A percentile compares a stretch with the other conserved stretches of the same genome.
Conservation (phyloP, 352 stramenopile species). For the Phytophthora colocasiae region DNA sequence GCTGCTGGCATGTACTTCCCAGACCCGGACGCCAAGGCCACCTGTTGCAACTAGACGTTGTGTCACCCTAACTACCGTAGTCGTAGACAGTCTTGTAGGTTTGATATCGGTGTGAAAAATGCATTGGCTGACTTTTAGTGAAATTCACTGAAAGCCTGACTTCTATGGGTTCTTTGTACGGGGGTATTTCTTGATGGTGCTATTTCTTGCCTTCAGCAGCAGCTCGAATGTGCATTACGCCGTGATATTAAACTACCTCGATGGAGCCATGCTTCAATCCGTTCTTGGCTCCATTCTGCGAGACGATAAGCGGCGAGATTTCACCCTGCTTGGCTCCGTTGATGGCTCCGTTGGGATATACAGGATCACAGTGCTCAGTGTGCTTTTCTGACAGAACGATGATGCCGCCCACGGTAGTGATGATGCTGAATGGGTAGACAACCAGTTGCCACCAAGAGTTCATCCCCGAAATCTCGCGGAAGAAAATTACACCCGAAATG, state of each 20-base stretch:
- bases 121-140: constrained; percentile 26
- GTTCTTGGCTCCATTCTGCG: constrained; percentile 35
- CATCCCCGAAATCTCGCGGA: constrained; percentile 87
- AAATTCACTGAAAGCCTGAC: constrained; percentile 8
- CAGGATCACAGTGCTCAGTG: constrained; percentile 56
- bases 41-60: constrained; percentile 56
- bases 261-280: constrained; percentile 50
- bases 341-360: constrained; percentile 33
- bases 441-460: constrained; percentile 81
- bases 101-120: constrained; percentile 20
- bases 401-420: constrained; percentile 80
- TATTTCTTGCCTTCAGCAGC: constrained; percentile 17
- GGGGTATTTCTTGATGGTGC: constrained; percentile 22
- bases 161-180: constrained; percentile 24
- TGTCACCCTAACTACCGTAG: background rate
- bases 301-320: constrained; percentile 53
- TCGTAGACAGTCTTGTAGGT: constrained; percentile 25
- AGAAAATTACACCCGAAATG: constrained; percentile 88
- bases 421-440: constrained; percentile 81
- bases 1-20: constrained; percentile 81
- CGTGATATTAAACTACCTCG: constrained; percentile 37
- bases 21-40: constrained; percentile 59
- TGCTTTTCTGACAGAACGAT: constrained; percentile 87
- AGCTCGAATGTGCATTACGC: constrained; percentile 3
- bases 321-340: constrained; percentile 52